Base-by-base conservation (phyloP, 257 asterid genomes). In the Pogostemon cablin region DNA sequence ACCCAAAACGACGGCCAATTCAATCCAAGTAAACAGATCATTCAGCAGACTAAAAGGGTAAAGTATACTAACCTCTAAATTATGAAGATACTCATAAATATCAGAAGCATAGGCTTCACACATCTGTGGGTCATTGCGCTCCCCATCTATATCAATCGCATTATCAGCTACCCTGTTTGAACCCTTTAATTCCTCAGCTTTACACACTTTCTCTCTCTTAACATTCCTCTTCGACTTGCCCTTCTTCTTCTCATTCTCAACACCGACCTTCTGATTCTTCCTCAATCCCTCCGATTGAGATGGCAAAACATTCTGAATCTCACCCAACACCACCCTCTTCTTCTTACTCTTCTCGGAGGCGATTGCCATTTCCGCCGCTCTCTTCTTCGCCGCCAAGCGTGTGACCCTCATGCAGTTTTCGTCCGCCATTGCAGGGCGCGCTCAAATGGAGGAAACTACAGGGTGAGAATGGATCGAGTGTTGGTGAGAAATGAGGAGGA, bases 321-420 rank as follows among this genome's bases (percentile, higher is more conserved):
- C 98, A 6, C 96, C 93, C 87, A 95, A 67, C 3, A 81, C 99
- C 10, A 89, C 93, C 68, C 98, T 86, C 75, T 76, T 86, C 86
- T 74, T 90, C 80, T 80, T 85, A 10, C 57, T 60, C 67, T 59
- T 81, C 52, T 72, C 78, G 47, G 78, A n/a, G 10, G 72, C 62
- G 40, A 77, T 64, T 11, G 84, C 73, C 15, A 79, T 96, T 3
- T 74, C 84, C 0, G 85, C 93, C 0, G 93, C 91, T 62, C 96
- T 88, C 79, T 81, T 93, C 87, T 80, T 95, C 52, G 96, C 88
- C 71, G 90, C 92, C 83, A 86, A 66, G 43, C 99, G 92, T 5
- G 96, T 89, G 64, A 84, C 84, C 77, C 96, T 86, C 65, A 11
- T 20, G 76, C 82, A 76, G 76, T 75, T 85, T 58, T 84, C 96